phyloP scores from a whole-genome alignment of 805 yeast species.

The Suhomyces sp. region DNA sequence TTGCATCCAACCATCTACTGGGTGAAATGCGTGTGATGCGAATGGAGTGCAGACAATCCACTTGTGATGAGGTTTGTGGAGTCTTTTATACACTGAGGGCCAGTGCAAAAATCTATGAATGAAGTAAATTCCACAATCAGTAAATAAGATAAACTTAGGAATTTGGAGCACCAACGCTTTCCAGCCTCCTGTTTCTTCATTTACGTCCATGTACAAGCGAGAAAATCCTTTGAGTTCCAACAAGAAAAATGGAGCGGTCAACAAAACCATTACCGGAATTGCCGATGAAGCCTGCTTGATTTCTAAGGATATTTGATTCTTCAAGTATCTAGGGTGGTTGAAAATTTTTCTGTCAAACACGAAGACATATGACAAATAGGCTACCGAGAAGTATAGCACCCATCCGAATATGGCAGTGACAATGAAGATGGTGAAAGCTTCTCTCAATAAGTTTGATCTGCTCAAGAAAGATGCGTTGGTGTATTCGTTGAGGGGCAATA shows the following conservation, averaged over 20 bases:
- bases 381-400: constrained; percentile 72
- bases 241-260: constrained; percentile 89
- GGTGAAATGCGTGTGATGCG: constrained; percentile 98
- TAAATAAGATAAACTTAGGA: constrained; percentile 82
- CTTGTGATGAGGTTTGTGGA: constrained; percentile 98
- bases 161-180: constrained; percentile 61
- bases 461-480: constrained; percentile 67
- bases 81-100: constrained; percentile 78
- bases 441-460: constrained; percentile 73
- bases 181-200: constrained; percentile 66
- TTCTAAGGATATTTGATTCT: constrained; percentile 87
- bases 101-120: constrained; percentile 93
- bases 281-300: constrained; percentile 74
- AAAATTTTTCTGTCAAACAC: constrained; percentile 86
- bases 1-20: constrained; percentile 93
- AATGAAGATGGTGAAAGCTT: constrained; percentile 59
- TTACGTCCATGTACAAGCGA: constrained; percentile 63
- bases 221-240: constrained; percentile 83
- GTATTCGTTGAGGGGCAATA: constrained; percentile 53
- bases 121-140: constrained; percentile 89
- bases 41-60: constrained; percentile 99
- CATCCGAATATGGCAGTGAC: constrained; percentile 83
- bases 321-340: constrained; percentile 93
- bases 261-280: constrained; percentile 83
- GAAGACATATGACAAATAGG: constrained; percentile 70